Evolutionary conservation across 306 rosid genomes (phyloP), one percentile per base, ranked within the genome.

Genomic region (Trichosanthes truncata): DNA sequence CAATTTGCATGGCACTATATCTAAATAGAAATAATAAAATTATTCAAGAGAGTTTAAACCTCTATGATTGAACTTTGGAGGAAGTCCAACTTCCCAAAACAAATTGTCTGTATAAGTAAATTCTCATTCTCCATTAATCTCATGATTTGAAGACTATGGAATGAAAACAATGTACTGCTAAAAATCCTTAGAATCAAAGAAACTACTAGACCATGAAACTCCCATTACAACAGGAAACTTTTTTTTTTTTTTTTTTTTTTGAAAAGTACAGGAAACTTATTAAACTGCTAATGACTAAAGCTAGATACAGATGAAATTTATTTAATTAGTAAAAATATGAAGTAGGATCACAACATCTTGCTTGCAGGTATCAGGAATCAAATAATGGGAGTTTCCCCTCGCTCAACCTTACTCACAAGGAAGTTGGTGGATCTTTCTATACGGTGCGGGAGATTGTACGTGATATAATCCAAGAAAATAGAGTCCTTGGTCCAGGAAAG

Each of bases 371-470:
- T 80, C 99, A 93, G 81, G 81, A 83, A 68, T 87, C 89, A 46
- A 89, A 95, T 83, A 88, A 87, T 25, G 99, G 99, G 68, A 93
- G 80, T 84, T 95, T 95, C 72, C 99, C 99, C 74, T 91, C 99
- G 13, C 91, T 95, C 79, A 93, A 86, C 69, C 92, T 91, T 40
- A 91, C 99, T 11, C 99, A 95, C 84, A 93, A 93, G 86, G 99
- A 95, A 86, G 99, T 95, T 12, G 98, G 98, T 80, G 98, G 98
- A 43, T 94, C 98, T 77, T 94, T 94, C 90, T 95, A 95, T 89
- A 95, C 97, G 0, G 97, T 95, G n/a, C 87, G 99, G 56, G 99
- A 95, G 89, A 95, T 95, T 84, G 98, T 95, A 59, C 87, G 98
- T 13, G 99, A 95, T 80, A 78, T 95, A 84, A 95, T 95, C 81